These are phyloP conservation scores for Yamadazyma insecticola DNA, from an alignment of 805 yeast species.

Conservation along the genomic window DNA sequence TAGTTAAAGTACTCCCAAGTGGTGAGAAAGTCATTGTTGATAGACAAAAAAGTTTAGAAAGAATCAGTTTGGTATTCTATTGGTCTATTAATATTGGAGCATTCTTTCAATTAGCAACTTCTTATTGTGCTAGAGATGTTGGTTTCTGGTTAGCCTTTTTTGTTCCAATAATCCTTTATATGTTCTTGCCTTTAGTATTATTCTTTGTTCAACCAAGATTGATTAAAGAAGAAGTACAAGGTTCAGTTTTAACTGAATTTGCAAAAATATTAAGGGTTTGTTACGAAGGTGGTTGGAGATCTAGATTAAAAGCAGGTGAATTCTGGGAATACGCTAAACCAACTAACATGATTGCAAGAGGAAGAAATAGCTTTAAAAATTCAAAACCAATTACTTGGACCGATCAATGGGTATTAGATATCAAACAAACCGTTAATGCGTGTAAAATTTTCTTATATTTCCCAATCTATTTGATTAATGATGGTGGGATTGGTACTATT, in stretches of 20 bases:
- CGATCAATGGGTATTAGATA: slow-evolving; percentile 46
- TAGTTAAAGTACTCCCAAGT: slow-evolving; percentile 48
- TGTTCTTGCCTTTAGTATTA: slow-evolving; percentile 27
- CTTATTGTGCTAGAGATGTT: slow-evolving; percentile 46
- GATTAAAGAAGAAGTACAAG: slow-evolving; percentile 31
- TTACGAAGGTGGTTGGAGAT: slow-evolving; percentile 38
- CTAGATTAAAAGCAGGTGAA: slow-evolving; percentile 32
- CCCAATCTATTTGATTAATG: slow-evolving; percentile 35
- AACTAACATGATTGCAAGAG: slow-evolving; percentile 38
- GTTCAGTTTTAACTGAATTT: slow-evolving; percentile 44
- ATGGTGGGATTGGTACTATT: slow-evolving; percentile 45
- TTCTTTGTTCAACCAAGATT: slow-evolving; percentile 24
- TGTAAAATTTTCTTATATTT: slow-evolving; percentile 44
- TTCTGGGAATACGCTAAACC: slow-evolving; percentile 53
- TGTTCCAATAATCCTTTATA: slow-evolving; percentile 35
- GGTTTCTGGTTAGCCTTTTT: slow-evolving; percentile 55
- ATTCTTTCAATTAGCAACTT: slow-evolving; percentile 48
- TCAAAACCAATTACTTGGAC: slow-evolving; percentile 37
- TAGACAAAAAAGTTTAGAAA: slow-evolving; percentile 38
- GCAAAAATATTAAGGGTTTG: slow-evolving; percentile 38
- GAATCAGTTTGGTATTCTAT: slow-evolving; percentile 45
- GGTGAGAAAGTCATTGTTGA: slow-evolving; percentile 66
- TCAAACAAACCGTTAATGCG: slow-evolving; percentile 38
- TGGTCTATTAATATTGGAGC: slow-evolving; percentile 56
- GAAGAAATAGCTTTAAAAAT: slow-evolving; percentile 28